Evolutionary conservation across 2,329 filamentous ascomycete species (phyloP), one percentile per base, ranked within the genome.

Genomic region (Beauveria sp.): DNA sequence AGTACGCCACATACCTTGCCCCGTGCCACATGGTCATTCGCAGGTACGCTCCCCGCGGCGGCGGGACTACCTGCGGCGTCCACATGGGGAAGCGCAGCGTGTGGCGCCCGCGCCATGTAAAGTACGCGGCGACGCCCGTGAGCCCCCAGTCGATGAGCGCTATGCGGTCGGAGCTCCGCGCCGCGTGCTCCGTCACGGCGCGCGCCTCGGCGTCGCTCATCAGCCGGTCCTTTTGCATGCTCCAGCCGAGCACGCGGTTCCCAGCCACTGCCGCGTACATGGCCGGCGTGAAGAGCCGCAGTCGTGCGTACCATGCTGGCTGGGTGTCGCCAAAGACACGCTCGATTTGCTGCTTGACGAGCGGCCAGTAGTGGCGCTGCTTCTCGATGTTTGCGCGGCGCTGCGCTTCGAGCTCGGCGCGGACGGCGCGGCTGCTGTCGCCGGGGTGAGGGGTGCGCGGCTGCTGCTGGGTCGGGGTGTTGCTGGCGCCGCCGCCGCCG

Each of bases 1-100:
- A 68, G 68, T 78, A 79, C 10, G 70, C 65, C 1, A 63, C n/a
- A n/a, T 73, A 69, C 2, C 78, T 73, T 16, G 67, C 26, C 14
- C 60, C 43, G 60, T 79, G 76, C 78, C 77, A 80, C 22, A 67
- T 58, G 18, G 46, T 18, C 26, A 55, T 63, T 5, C 75, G 72
- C 0, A n/a, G 45, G 0, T 12, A 51, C 3, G 73, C 74, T 3
- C 64, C 68, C 2, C 73, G 46, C n/a, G 72, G 34, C 9, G 74
- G 73, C 59, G 73, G 67, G 43, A 74, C 54, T 43, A 68, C 66
- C 50, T 73, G 71, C 2, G 76, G 75, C 43, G 67, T 70, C 66
- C 71, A 75, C 46, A 79, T 70, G 18, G 77, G 76, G 65, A 80
- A 79, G 6, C 69, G 71, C 66, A 74, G 77, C 3, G 67, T 73